Conservation (phyloP, 805 yeast genomes). For the Yarrowia sp. region DNA sequence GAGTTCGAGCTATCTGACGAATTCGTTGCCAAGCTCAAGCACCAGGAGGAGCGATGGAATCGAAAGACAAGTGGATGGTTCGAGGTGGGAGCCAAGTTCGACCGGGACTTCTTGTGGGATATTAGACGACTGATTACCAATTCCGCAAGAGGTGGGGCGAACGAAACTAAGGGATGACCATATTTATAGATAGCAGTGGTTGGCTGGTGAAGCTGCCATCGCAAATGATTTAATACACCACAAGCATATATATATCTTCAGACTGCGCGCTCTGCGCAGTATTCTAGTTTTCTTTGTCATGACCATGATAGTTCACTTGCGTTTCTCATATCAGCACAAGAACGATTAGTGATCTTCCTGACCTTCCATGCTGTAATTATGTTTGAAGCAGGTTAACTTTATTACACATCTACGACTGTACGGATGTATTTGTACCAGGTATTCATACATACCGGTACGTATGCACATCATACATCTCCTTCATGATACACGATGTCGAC, state of each 20-base stretch:
- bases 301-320: no score
- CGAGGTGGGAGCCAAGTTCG: slow-evolving; percentile 43
- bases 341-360: no score
- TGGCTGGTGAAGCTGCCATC: neutral
- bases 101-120: slow-evolving; percentile 48
- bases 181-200: slow-evolving; percentile 15
- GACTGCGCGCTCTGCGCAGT: no score
- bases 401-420: no score
- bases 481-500: slow-evolving; percentile 5
- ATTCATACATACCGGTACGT: no score
- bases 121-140: slow-evolving; percentile 48
- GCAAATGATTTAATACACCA: neutral
- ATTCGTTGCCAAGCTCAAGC: slow-evolving; percentile 45
- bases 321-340: no score
- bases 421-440: no score
- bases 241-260: neutral
- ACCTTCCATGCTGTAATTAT: no score
- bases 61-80: slow-evolving; percentile 50
- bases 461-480: no score
- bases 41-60: slow-evolving; percentile 51
- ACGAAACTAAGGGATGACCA: slow-evolving; percentile 15
- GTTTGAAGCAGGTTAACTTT: no score
- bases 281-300: no score
- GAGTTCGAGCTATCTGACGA: slow-evolving; percentile 49
- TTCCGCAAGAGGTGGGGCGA: slow-evolving; percentile 4